phyloP scores from a whole-genome alignment of 306 rosid species.

The Cotoneaster glaucophyllus region DNA sequence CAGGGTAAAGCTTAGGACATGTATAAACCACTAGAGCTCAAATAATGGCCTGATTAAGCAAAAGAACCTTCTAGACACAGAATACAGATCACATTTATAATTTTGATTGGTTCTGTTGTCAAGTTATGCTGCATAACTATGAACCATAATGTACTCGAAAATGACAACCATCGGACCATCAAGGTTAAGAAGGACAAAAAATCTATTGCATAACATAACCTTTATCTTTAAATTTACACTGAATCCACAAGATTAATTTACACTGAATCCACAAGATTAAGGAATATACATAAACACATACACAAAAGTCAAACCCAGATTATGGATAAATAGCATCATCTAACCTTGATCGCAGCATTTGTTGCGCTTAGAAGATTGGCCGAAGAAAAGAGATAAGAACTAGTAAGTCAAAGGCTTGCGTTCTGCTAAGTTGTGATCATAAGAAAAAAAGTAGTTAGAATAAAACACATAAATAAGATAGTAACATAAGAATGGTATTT shows the following conservation, averaged over 20 bases:
- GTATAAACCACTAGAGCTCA: neutral
- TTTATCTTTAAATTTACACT: too few relatives aligned
- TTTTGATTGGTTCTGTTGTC: neutral
- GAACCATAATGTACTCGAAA: neutral
- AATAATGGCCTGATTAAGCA: neutral
- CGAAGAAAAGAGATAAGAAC: conserved; percentile 16
- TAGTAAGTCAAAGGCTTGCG: conserved; percentile 20
- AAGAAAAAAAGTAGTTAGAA: neutral
- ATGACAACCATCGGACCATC: neutral
- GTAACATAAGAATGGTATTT: neutral
- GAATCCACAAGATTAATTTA: neutral
- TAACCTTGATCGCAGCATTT: conserved; percentile 90
- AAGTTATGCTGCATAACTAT: neutral
- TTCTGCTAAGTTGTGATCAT: conserved; percentile 35
- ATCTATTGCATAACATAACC: too few relatives aligned
- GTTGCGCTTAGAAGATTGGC: conserved; percentile 17
- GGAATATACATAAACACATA: neutral
- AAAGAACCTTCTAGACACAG: neutral
- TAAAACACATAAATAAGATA: neutral
- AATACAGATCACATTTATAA: too few relatives aligned
- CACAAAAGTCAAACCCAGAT: neutral
- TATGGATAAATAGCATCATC: conserved; percentile 4
- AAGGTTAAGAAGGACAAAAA: neutral
- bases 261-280: neutral
- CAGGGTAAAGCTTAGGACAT: neutral